A percentile compares a stretch with the other conserved stretches of the same genome.
phyloP scores from a whole-genome alignment of 129 eudicot species.

The Centaurea solstitialis region DNA sequence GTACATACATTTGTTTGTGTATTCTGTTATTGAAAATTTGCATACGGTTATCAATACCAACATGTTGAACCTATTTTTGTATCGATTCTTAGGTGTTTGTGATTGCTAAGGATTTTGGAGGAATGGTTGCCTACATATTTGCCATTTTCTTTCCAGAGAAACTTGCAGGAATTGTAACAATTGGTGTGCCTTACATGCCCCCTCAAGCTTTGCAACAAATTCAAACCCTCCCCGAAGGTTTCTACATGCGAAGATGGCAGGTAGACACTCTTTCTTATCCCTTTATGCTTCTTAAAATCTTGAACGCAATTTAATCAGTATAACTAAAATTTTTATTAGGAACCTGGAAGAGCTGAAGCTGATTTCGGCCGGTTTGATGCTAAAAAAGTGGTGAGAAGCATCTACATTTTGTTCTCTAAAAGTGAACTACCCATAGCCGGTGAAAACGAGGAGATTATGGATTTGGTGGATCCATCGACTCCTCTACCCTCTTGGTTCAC shows the following conservation, averaged over 20 bases:
- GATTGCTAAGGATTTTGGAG: slow-evolving; percentile 52
- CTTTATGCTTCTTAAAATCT: neutral
- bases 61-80: neutral
- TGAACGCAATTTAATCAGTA: neutral
- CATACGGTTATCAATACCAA: neutral
- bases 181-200: slow-evolving; percentile 41
- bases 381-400: slow-evolving; percentile 41
- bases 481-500: slow-evolving; percentile 60
- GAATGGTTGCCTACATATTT: slow-evolving; percentile 22
- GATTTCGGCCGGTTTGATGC: slow-evolving; percentile 55
- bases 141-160: slow-evolving; percentile 36
- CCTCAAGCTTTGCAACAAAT: neutral
- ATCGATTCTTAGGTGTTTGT: slow-evolving; percentile 22
- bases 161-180: slow-evolving; percentile 34
- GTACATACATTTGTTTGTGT: slow-evolving; percentile 12
- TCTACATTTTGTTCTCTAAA: slow-evolving; percentile 42
- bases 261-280: neutral
- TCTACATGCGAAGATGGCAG: slow-evolving; percentile 49
- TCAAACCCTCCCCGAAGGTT: slow-evolving; percentile 43
- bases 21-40: neutral
- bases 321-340: slow-evolving; percentile 13
- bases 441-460: slow-evolving; percentile 55
- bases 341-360: slow-evolving; percentile 61
- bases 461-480: slow-evolving; percentile 42
- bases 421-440: slow-evolving; percentile 48